Conservation (phyloP, 2,329 filamentous ascomycete species). For the Sporothrix schenckii region DNA sequence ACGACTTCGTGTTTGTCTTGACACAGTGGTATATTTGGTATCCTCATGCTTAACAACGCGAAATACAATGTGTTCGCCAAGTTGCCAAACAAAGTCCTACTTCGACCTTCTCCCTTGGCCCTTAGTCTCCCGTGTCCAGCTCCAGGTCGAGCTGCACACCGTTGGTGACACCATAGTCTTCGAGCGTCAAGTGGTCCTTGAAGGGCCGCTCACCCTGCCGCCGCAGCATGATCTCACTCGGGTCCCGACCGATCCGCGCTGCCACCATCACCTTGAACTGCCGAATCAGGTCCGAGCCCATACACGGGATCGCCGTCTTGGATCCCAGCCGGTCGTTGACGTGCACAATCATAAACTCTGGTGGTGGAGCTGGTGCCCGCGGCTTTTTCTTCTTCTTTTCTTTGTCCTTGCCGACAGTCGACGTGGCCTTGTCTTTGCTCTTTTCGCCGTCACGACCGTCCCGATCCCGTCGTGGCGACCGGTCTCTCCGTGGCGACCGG, state of each 20-base stretch:
- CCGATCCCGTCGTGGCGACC: constrained; percentile 29
- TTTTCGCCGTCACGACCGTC: constrained; percentile 34
- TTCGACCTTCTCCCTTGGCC: background rate
- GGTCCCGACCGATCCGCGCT: constrained; percentile 81
- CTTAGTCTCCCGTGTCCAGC: constrained; percentile 63
- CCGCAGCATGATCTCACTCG: constrained; percentile 89
- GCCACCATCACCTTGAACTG: constrained; percentile 92
- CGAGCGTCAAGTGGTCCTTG: constrained; percentile 83
- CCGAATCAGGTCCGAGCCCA: constrained; percentile 80
- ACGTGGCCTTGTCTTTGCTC: background rate
- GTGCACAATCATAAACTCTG: constrained; percentile 76
- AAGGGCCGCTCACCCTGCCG: constrained; percentile 91
- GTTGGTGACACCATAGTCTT: constrained; percentile 92
- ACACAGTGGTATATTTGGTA: too few relatives aligned
- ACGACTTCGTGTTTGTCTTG: too few relatives aligned
- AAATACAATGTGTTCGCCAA: background rate
- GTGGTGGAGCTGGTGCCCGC: constrained; percentile 5
- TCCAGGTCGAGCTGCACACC: constrained; percentile 72
- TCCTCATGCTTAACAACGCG: too few relatives aligned
- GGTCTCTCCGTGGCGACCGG: constrained; percentile 2
- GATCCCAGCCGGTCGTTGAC: constrained; percentile 95
- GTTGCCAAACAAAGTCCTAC: background rate
- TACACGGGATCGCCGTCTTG: constrained; percentile 90
- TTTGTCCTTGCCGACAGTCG: background rate
- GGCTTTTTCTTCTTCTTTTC: constrained; percentile 56